phyloP scores from a whole-genome alignment of 208 protist genomes.

The Wallacemonas sp. region DNA sequence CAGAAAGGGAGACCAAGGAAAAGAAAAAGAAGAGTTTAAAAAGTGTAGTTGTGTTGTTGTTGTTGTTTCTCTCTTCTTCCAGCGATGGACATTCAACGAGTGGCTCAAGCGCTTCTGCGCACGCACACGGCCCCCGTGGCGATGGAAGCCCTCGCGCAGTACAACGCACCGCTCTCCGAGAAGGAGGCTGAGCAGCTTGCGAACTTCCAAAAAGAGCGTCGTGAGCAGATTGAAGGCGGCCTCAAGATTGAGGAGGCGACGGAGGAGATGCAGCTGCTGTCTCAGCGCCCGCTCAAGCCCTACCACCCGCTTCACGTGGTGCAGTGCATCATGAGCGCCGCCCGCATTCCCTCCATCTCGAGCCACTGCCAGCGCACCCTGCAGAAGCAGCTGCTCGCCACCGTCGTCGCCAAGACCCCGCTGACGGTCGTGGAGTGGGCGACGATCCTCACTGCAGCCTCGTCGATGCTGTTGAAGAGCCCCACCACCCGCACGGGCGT shows the following conservation, averaged over 20 bases:
- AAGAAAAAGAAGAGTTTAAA: conserved; percentile 16
- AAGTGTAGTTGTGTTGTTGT: conserved; percentile 1
- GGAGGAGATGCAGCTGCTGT: conserved; percentile 46
- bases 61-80: conserved; percentile 2
- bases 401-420: conserved; percentile 40
- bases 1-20: no score
- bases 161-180: conserved; percentile 76
- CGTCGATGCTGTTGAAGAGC: conserved; percentile 33
- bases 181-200: conserved; percentile 61
- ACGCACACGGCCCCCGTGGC: conserved; percentile 32
- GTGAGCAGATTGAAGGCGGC: conserved; percentile 63
- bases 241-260: conserved; percentile 48
- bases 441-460: conserved; percentile 31
- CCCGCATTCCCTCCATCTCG: conserved; percentile 55
- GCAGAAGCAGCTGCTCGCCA: conserved; percentile 62
- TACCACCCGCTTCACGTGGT: conserved; percentile 61
- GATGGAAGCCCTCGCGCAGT: conserved; percentile 59
- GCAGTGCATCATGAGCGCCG: conserved; percentile 62
- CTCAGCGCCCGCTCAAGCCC: conserved; percentile 48
- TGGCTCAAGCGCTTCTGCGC: conserved; percentile 54
- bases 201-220: conserved; percentile 42
- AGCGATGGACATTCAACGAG: conserved; percentile 67
- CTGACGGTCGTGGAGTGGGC: conserved; percentile 65
- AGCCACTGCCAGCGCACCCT: conserved; percentile 53
- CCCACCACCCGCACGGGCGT: conserved; percentile 36